A percentile compares a stretch with the other conserved stretches of the same genome.
These are phyloP conservation scores for Fusarium sp. DNA, from an alignment of 2,329 filamentous ascomycete genomes.

Conservation along the genomic window DNA sequence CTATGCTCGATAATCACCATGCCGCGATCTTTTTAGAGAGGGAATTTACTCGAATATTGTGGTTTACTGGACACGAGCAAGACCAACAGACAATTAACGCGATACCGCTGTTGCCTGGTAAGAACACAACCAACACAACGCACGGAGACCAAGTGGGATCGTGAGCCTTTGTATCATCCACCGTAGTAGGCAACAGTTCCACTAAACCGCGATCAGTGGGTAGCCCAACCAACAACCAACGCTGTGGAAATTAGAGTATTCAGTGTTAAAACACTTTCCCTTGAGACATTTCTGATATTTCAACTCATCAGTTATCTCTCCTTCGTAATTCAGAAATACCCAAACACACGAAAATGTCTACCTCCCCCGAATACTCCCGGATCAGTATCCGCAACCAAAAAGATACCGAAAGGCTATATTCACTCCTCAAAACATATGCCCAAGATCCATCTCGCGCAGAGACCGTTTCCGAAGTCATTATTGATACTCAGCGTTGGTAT, in stretches of 20 bases:
- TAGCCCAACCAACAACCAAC: not conserved
- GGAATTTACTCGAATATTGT: too few species aligned
- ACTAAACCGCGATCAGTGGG: rapidly evolving
- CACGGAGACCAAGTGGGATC: not conserved
- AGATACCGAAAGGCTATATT: not conserved
- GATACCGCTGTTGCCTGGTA: not conserved
- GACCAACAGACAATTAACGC: not conserved
- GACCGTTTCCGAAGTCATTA: not conserved
- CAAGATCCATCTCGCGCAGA: not conserved
- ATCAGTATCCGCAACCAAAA: not conserved
- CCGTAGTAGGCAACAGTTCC: not conserved
- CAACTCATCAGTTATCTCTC: too few species aligned
- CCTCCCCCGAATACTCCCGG: not conserved
- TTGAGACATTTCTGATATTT: too few species aligned
- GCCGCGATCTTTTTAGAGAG: too few species aligned
- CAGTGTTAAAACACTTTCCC: too few species aligned
- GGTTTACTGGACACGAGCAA: too few species aligned
- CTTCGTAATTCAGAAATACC: too few species aligned
- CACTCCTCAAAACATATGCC: not conserved
- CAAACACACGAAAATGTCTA: not conserved
- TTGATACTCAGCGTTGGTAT: not conserved
- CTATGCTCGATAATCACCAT: too few species aligned
- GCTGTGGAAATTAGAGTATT: not conserved
- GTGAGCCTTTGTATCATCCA: not conserved
- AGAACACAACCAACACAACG: not conserved